Evolutionary conservation across 2,329 filamentous ascomycete genomes (phyloP), one percentile per base, ranked within the genome.

Genomic region (Epicoccum nigrum): DNA sequence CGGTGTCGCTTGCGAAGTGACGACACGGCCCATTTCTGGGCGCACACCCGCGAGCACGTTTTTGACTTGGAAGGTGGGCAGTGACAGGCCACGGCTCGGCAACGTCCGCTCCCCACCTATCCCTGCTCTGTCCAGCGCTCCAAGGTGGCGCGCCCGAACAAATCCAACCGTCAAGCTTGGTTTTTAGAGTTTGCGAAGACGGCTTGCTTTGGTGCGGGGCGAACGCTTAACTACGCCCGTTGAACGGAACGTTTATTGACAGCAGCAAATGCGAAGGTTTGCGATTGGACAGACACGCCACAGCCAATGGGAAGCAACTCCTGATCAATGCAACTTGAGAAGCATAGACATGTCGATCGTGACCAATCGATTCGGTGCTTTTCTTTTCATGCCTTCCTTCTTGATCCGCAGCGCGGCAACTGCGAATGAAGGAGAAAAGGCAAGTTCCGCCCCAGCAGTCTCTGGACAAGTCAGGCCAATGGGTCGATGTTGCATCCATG

Each of bases 181-280:
- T 30, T 23, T 43, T 45, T 51, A 51, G 37, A 42, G 48, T 51
- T 51, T 46, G 21, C 31, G 31, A 45, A 23, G n/a, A n/a, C n/a
- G 42, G 23, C 11, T 27, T 21, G 35, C 28, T 28, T 32, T 8
- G 11, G 40, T 45, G 47, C 40, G 47, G 47, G 41, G 47, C 47
- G 16, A 28, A 39, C 46, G 33, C 46, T 50, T 50, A 27, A 27
- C 39, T 17, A 33, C 34, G 17, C 27, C 32, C 38, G 42, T 46
- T 48, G 17, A 15, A 46, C n/a, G n/a, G n/a, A 42, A 31, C 41
- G 48, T 30, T 20, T 35, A 31, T 15, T 45, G 35, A 45, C 41
- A 30, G 21, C 40, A 21, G 28, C 40, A 21, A 30, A 27, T 37
- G 25, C 19, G 15, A 20, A 13, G 9, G 32, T 8, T 19, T 15